These are phyloP conservation scores for Rubroboletus satanas DNA, from an alignment of 768 basidiomycete species.

Conservation along the genomic window DNA sequence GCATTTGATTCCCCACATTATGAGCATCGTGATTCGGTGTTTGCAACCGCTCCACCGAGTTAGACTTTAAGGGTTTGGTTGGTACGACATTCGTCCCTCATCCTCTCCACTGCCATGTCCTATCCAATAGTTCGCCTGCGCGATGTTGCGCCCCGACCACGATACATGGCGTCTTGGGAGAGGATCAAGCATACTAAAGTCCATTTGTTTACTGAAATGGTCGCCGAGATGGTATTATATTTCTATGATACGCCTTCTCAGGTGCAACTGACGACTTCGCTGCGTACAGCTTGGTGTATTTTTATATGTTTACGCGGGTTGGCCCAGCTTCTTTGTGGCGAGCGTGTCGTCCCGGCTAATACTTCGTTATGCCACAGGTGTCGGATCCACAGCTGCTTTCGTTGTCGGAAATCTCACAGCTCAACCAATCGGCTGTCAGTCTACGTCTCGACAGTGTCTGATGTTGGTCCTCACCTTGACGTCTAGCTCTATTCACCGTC, in stretches of 20 bases:
- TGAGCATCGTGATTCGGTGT: neutral
- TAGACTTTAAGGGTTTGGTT: constrained; percentile 9
- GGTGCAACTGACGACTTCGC: neutral
- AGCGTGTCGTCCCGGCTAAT: neutral
- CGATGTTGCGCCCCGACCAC: constrained; percentile 39
- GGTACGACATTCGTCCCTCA: neutral
- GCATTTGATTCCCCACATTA: neutral
- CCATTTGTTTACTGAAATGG: constrained; percentile 54
- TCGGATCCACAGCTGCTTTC: constrained; percentile 51
- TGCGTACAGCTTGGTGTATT: constrained; percentile 56
- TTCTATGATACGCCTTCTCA: neutral
- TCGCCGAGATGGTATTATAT: constrained; percentile 53
- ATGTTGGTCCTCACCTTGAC: neutral
- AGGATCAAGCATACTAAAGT: constrained; percentile 40
- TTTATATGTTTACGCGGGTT: constrained; percentile 53
- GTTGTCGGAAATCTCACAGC: constrained; percentile 45
- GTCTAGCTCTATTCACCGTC: constrained; percentile 50
- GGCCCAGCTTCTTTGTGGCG: constrained; percentile 3
- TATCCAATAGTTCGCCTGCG: constrained; percentile 35
- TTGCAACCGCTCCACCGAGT: neutral
- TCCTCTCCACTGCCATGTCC: constrained; percentile 15
- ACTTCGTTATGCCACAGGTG: constrained; percentile 32
- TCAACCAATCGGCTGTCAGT: constrained; percentile 51
- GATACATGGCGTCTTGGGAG: constrained; percentile 48
- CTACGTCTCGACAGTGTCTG: neutral